A percentile compares a stretch with the other conserved stretches of the same genome.
phyloP scores from a whole-genome alignment of 2,329 filamentous ascomycete genomes.

The Monosporascus sp. region DNA sequence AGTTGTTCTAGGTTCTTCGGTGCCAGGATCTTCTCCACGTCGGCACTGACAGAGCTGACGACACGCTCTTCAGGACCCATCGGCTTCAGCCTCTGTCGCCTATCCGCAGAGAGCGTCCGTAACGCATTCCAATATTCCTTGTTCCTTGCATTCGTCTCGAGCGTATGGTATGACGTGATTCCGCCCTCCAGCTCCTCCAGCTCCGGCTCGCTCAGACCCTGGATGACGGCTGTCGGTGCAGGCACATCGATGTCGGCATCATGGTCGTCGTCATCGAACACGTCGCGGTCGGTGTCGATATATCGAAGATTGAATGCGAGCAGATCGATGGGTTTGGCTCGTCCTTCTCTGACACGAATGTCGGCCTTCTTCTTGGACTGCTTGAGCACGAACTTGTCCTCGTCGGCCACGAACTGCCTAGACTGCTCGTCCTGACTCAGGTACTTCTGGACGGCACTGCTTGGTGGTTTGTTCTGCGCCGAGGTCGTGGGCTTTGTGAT shows the following conservation, averaged over 20 bases:
- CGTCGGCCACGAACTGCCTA: constrained; percentile 81
- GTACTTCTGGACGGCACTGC: constrained; percentile 34
- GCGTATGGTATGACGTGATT: constrained; percentile 69
- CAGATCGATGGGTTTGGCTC: constrained; percentile 90
- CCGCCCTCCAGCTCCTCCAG: constrained; percentile 75
- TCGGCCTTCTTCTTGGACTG: constrained; percentile 98
- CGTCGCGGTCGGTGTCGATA: constrained; percentile 76
- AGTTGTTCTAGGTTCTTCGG: constrained; percentile 85
- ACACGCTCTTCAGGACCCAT: constrained; percentile 63
- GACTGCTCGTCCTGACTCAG: constrained; percentile 74
- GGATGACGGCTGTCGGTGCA: constrained; percentile 75
- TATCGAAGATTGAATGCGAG: constrained; percentile 86
- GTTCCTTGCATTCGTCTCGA: constrained; percentile 76
- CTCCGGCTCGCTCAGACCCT: constrained; percentile 61
- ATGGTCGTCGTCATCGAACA: constrained; percentile 78
- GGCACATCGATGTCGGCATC: constrained; percentile 71
- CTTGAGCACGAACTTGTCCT: constrained; percentile 92
- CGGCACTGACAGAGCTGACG: constrained; percentile 74
- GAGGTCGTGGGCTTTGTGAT: constrained; percentile 47
- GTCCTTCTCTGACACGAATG: constrained; percentile 84
- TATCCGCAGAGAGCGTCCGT: constrained; percentile 75
- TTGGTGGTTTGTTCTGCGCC: constrained; percentile 21
- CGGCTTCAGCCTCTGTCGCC: constrained; percentile 59
- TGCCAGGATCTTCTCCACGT: constrained; percentile 81
- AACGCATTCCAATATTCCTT: constrained; percentile 91